Percentiles rank a stretch among this genome's conserved stretches.
Evolutionary conservation across 2,329 filamentous ascomycete species (phyloP).

Genomic region (Colletotrichum limetticola): DNA sequence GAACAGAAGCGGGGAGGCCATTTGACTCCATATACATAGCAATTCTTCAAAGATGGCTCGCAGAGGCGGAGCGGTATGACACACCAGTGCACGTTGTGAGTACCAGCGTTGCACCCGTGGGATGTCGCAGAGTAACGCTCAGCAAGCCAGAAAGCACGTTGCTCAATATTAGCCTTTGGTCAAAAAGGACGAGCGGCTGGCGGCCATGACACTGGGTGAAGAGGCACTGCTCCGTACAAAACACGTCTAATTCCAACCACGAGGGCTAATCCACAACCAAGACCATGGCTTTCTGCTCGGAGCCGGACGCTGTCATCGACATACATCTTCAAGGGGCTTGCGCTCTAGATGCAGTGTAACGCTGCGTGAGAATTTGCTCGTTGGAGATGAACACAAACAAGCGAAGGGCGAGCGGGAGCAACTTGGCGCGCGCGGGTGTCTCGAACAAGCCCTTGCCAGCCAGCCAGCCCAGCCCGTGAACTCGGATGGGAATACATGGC

Average conservation of each 20-base stretch:
- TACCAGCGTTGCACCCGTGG: conserved; percentile 12
- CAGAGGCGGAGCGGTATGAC: not conserved
- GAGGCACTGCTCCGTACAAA: not conserved
- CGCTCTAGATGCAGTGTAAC: conserved; percentile 19
- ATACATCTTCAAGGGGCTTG: conserved; percentile 23
- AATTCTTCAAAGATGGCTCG: not conserved
- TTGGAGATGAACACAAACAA: conserved; percentile 14
- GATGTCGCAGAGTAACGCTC: conserved; percentile 25
- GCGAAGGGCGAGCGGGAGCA: conserved; percentile 10
- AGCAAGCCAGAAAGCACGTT: conserved; percentile 1
- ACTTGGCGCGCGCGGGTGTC: conserved; percentile 11
- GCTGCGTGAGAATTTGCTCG: conserved; percentile 15
- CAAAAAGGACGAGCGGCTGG: conserved; percentile 13
- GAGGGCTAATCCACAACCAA: conserved; percentile 7
- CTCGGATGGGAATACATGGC: not conserved
- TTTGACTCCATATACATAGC: not conserved
- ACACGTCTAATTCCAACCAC: conserved; percentile 6
- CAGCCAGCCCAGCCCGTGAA: not conserved
- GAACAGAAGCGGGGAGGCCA: not conserved
- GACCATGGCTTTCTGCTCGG: conserved; percentile 8
- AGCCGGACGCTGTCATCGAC: conserved; percentile 17
- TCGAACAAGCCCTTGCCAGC: conserved; percentile 9
- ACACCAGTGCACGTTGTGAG: not conserved
- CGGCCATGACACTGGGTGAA: conserved; percentile 2
- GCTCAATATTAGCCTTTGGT: not conserved